Conservation (phyloP, 2,329 filamentous ascomycete genomes). For the Aspergillus sp. region DNA sequence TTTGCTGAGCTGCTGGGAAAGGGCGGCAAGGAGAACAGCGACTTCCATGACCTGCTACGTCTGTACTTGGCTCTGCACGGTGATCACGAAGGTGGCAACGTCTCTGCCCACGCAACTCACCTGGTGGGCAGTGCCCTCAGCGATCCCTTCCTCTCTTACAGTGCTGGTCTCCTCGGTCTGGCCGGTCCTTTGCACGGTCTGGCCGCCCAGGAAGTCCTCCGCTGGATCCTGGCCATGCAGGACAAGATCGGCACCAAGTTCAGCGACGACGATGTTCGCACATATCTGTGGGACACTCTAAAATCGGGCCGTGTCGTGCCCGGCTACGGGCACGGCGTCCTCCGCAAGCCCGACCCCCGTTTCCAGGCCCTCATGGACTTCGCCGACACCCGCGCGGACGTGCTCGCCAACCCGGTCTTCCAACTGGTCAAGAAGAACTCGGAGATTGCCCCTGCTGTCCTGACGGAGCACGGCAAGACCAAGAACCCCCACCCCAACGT, state of each 20-base stretch:
- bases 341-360: conserved; percentile 92
- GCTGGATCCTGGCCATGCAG: conserved; percentile 97
- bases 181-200: conserved; percentile 90
- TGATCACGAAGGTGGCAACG: conserved; percentile 96
- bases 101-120: conserved; percentile 91
- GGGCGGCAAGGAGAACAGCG: conserved; percentile 64
- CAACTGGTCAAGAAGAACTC: conserved; percentile 89
- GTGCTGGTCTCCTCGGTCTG: conserved; percentile 86
- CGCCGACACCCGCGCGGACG: conserved; percentile 73
- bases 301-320: conserved; percentile 91
- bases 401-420: conserved; percentile 82
- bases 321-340: conserved; percentile 89
- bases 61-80: conserved; percentile 94
- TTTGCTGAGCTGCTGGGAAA: conserved; percentile 95
- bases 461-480: conserved; percentile 94
- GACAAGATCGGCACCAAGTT: conserved; percentile 70
- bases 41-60: conserved; percentile 81
- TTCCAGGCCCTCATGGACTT: conserved; percentile 98
- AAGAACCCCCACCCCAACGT: conserved; percentile 98
- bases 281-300: conserved; percentile 87
- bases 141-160: conserved; percentile 93
- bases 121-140: conserved; percentile 89
- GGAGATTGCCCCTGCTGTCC: conserved; percentile 78
- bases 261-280: conserved; percentile 70
- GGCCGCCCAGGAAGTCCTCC: conserved; percentile 91